phyloP scores from a whole-genome alignment of 2,329 filamentous ascomycete genomes.

The Ophiocordyceps sinensis region DNA sequence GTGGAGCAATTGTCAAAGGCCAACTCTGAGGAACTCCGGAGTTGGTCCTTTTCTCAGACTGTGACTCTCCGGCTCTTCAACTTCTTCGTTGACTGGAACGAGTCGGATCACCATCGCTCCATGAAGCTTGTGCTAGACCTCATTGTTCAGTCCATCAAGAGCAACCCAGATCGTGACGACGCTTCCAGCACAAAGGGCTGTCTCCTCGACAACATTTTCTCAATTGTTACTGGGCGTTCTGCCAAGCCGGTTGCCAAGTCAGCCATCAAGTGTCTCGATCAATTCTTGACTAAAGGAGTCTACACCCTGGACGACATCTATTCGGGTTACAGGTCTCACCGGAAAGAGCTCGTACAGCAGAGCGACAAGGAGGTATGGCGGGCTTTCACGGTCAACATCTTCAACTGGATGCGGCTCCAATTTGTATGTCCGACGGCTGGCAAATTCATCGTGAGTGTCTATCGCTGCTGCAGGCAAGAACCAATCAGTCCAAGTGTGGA shows the following conservation, averaged over 20 bases:
- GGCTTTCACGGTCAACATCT: constrained; percentile 30
- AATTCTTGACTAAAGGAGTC: constrained; percentile 47
- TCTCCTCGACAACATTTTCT: constrained; percentile 37
- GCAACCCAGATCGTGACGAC: constrained; percentile 29
- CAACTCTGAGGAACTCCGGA: constrained; percentile 21
- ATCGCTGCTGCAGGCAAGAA: constrained; percentile 28
- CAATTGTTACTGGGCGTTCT: constrained; percentile 44
- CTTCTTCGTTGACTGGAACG: constrained; percentile 54
- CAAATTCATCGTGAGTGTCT: constrained; percentile 44
- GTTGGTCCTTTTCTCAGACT: constrained; percentile 36
- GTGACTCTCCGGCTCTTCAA: constrained; percentile 38
- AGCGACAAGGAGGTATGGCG: constrained; percentile 29
- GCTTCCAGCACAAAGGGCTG: constrained; percentile 24
- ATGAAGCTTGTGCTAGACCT: constrained; percentile 49
- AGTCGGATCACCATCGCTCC: constrained; percentile 48
- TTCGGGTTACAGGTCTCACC: constrained; percentile 25
- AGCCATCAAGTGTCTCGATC: constrained; percentile 51
- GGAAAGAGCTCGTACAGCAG: constrained; percentile 10
- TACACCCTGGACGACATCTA: constrained; percentile 32
- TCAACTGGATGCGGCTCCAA: constrained; percentile 41
- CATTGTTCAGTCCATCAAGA: constrained; percentile 33
- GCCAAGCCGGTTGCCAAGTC: constrained; percentile 54
- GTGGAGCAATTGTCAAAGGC: constrained; percentile 45
- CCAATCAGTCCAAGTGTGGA: constrained; percentile 18
- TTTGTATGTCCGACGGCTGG: constrained; percentile 46